These are phyloP conservation scores for Xerocomus potaroensis DNA, from an alignment of 768 basidiomycete genomes.

Conservation along the genomic window DNA sequence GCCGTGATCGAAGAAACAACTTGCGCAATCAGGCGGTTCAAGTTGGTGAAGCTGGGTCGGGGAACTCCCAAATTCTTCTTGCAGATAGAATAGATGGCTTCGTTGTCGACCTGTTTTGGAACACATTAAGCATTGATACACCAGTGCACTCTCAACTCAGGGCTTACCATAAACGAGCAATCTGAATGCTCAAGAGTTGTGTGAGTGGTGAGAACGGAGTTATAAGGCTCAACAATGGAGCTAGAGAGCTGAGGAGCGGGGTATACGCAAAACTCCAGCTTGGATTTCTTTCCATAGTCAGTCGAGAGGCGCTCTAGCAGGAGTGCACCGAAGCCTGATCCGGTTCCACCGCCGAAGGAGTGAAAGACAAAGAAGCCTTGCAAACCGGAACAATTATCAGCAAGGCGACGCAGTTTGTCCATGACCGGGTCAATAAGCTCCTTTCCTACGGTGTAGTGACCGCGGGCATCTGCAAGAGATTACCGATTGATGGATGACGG, in stretches of 20 bases:
- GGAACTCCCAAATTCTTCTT: slow-evolving; percentile 86
- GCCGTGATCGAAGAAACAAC: slow-evolving; percentile 98
- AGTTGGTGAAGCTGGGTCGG: slow-evolving; percentile 86
- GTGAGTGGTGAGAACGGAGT: slow-evolving; percentile 96
- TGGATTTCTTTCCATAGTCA: slow-evolving; percentile 99
- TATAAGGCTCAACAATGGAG: slow-evolving; percentile 99
- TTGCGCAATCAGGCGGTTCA: slow-evolving; percentile 96
- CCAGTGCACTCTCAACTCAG: background rate
- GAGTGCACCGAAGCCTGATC: slow-evolving; percentile 98
- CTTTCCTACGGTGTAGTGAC: slow-evolving; percentile 98
- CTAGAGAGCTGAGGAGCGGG: slow-evolving; percentile 92
- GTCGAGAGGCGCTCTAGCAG: slow-evolving; percentile 95
- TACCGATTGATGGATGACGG: slow-evolving; percentile 12
- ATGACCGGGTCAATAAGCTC: slow-evolving; percentile 96
- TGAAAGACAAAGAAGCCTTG: slow-evolving; percentile 99
- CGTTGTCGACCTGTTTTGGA: slow-evolving; percentile 80
- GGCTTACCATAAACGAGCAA: slow-evolving; percentile 94
- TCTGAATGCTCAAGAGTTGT: slow-evolving; percentile 99
- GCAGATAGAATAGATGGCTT: slow-evolving; percentile 99
- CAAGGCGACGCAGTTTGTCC: slow-evolving; percentile 94
- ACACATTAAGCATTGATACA: slow-evolving; percentile 5
- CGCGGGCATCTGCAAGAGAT: slow-evolving; percentile 76
- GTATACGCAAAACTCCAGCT: slow-evolving; percentile 97
- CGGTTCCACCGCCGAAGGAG: slow-evolving; percentile 99
- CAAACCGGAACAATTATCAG: slow-evolving; percentile 96